A percentile compares a stretch with the other conserved stretches of the same genome.
phyloP scores from a whole-genome alignment of 2,329 filamentous ascomycete genomes.

The Macroventuria anomochaeta region DNA sequence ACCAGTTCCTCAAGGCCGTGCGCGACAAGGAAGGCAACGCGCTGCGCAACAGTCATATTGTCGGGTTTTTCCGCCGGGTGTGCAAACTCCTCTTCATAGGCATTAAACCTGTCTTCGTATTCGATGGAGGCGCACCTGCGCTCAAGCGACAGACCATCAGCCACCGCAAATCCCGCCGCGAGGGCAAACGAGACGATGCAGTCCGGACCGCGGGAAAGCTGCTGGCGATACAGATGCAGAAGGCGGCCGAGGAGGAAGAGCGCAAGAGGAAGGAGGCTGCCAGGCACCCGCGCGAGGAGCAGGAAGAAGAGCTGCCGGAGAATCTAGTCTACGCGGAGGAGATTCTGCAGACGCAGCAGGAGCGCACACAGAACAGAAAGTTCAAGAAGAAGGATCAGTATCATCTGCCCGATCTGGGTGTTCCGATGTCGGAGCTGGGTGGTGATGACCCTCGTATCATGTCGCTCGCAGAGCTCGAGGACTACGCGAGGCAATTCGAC shows the following conservation, averaged over 20 bases:
- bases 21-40: constrained; percentile 98
- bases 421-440: constrained; percentile 82
- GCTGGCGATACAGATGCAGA: constrained; percentile 92
- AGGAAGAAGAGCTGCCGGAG: constrained; percentile 75
- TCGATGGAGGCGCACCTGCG: constrained; percentile 90
- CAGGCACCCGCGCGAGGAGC: constrained; percentile 52
- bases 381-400: constrained; percentile 96
- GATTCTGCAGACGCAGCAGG: constrained; percentile 76
- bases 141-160: constrained; percentile 92
- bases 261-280: constrained; percentile 64
- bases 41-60: constrained; percentile 90
- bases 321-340: constrained; percentile 92
- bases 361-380: constrained; percentile 74
- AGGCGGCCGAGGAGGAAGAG: constrained; percentile 83
- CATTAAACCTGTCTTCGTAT: constrained; percentile 96
- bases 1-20: constrained; percentile 98
- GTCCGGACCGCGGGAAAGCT: constrained; percentile 88
- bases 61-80: constrained; percentile 97
- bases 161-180: constrained; percentile 76
- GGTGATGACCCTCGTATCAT: constrained; percentile 94
- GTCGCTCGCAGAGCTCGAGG: constrained; percentile 91
- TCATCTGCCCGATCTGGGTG: constrained; percentile 85
- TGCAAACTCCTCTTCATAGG: constrained; percentile 98
- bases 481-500: constrained; percentile 92
- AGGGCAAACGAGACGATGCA: constrained; percentile 92